phyloP scores from a whole-genome alignment of 2,329 filamentous ascomycete species.

The Penicillium digitatum region DNA sequence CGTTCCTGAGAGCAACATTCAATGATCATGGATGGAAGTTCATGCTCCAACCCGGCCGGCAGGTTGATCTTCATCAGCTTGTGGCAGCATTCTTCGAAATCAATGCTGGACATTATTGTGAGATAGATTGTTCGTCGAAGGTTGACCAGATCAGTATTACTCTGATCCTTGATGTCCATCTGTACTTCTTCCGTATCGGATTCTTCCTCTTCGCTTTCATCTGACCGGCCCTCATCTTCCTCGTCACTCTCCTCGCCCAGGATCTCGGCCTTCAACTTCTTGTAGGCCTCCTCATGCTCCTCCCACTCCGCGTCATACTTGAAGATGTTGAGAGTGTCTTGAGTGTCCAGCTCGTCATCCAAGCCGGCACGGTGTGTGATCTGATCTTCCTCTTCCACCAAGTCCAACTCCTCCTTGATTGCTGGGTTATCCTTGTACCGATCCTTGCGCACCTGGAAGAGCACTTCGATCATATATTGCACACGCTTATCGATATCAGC shows the following conservation, averaged over 20 bases:
- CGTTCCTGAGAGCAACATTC: slow-evolving; percentile 96
- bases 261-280: slow-evolving; percentile 86
- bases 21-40: slow-evolving; percentile 93
- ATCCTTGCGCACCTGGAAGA: slow-evolving; percentile 95
- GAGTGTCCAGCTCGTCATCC: slow-evolving; percentile 76
- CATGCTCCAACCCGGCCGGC: slow-evolving; percentile 78
- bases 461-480: slow-evolving; percentile 98
- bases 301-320: slow-evolving; percentile 89
- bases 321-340: slow-evolving; percentile 91
- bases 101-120: slow-evolving; percentile 93
- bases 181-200: slow-evolving; percentile 75
- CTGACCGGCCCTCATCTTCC: slow-evolving; percentile 62
- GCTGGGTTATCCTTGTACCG: slow-evolving; percentile 93
- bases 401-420: slow-evolving; percentile 84
- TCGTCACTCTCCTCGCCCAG: slow-evolving; percentile 87
- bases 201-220: slow-evolving; percentile 62
- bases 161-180: slow-evolving; percentile 96
- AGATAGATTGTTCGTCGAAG: slow-evolving; percentile 91
- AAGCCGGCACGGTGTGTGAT: slow-evolving; percentile 84
- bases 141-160: slow-evolving; percentile 91
- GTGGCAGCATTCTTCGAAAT: slow-evolving; percentile 94
- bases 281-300: slow-evolving; percentile 85
- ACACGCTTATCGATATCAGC: slow-evolving; percentile 95
- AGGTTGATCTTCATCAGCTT: slow-evolving; percentile 94
- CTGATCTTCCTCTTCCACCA: slow-evolving; percentile 97